Percentiles rank a stretch among this genome's conserved stretches.
These are phyloP conservation scores for Aaosphaeria pasadenensis DNA, from an alignment of 2,329 filamentous ascomycete species.

Conservation along the genomic window DNA sequence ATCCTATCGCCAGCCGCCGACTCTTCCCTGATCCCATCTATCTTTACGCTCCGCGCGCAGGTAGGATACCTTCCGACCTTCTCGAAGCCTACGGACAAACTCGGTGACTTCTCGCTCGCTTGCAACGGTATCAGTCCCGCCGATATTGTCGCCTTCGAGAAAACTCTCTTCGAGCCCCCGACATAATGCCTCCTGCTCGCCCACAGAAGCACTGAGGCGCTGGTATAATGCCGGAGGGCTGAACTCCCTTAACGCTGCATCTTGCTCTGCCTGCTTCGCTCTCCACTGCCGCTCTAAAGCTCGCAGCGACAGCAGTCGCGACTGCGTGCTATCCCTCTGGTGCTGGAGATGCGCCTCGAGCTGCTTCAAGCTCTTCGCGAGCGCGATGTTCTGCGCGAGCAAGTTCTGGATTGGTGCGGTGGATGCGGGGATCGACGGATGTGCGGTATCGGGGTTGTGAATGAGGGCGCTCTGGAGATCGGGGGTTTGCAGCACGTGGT, in stretches of 20 bases:
- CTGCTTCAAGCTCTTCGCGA: conserved; percentile 62
- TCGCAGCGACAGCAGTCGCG: conserved; percentile 77
- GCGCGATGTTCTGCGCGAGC: conserved; percentile 67
- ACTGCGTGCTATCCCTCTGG: conserved; percentile 70
- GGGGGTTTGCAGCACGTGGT: conserved; percentile 63
- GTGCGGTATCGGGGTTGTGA: conserved; percentile 62
- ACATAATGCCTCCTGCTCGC: conserved; percentile 80
- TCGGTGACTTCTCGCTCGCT: conserved; percentile 81
- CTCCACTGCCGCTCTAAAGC: conserved; percentile 91
- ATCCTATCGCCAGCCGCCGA: conserved; percentile 77
- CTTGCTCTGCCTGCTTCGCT: conserved; percentile 84
- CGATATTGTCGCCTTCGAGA: conserved; percentile 58
- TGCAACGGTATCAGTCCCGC: conserved; percentile 49
- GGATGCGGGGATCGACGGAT: conserved; percentile 68
- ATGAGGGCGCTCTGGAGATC: conserved; percentile 72
- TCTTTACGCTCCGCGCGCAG: conserved; percentile 82
- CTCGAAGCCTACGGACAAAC: conserved; percentile 78
- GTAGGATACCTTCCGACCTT: conserved; percentile 75
- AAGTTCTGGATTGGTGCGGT: conserved; percentile 63
- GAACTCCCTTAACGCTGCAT: conserved; percentile 78
- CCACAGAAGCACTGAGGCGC: conserved; percentile 69
- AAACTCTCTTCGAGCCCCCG: conserved; percentile 90
- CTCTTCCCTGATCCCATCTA: conserved; percentile 92
- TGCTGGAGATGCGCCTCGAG: conserved; percentile 58
- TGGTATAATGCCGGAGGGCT: conserved; percentile 85